These are phyloP conservation scores for Penicillium sp. DNA, from an alignment of 2,329 filamentous ascomycete species.

Conservation along the genomic window DNA sequence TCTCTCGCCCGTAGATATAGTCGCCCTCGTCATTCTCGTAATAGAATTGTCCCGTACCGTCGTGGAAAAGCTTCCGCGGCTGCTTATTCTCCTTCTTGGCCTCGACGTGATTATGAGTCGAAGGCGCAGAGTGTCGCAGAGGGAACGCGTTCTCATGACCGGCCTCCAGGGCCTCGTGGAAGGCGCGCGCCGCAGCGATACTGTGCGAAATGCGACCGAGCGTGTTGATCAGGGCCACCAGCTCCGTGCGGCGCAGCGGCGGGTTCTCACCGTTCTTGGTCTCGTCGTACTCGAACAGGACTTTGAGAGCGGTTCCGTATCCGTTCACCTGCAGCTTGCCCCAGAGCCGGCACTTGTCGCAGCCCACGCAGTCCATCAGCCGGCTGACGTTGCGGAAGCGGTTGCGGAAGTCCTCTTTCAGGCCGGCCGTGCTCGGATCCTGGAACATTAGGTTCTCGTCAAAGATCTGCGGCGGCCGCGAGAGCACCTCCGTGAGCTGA, in stretches of 20 bases:
- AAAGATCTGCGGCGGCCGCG: constrained; percentile 74
- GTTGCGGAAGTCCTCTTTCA: constrained; percentile 97
- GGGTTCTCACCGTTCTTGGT: constrained; percentile 65
- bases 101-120: constrained; percentile 26
- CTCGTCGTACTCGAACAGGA: constrained; percentile 90
- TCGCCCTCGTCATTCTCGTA: constrained; percentile 46
- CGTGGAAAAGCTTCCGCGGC: constrained; percentile 28
- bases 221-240: constrained; percentile 94
- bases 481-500: constrained; percentile 70
- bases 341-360: constrained; percentile 98
- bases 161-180: constrained; percentile 56
- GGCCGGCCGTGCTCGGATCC: constrained; percentile 61
- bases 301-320: constrained; percentile 91
- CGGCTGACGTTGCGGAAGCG: constrained; percentile 96
- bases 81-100: constrained; percentile 11
- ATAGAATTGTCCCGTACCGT: constrained; percentile 39
- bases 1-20: constrained; percentile 45
- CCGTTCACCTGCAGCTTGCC: constrained; percentile 94
- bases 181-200: constrained; percentile 71
- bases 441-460: constrained; percentile 96
- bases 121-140: constrained; percentile 30
- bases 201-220: constrained; percentile 84
- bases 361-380: constrained; percentile 98
- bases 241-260: constrained; percentile 79
- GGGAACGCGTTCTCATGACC: constrained; percentile 37